Evolutionary conservation across 768 basidiomycete genomes (phyloP).

Genomic region (Obba rivulosa): DNA sequence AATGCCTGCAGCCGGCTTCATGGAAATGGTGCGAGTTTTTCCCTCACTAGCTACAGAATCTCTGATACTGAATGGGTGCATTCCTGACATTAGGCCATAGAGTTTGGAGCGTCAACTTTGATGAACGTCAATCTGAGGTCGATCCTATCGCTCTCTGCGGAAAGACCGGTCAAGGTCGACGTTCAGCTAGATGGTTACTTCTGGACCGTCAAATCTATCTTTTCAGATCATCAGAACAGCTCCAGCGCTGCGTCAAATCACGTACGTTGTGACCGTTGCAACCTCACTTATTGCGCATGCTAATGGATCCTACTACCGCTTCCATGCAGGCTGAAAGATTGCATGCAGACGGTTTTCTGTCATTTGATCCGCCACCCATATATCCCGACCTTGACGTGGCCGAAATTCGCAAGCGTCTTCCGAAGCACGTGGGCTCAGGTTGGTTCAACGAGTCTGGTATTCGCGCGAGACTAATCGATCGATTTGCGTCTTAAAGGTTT

Average conservation of each 20-base stretch:
- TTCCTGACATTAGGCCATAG: constrained; percentile 24
- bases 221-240: constrained; percentile 6
- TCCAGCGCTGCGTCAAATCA: neutral
- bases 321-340: neutral
- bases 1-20: constrained; percentile 41
- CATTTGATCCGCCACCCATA: neutral
- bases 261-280: neutral
- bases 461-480: neutral
- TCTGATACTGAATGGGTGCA: constrained; percentile 1
- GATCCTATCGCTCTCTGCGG: constrained; percentile 20
- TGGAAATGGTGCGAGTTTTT: constrained; percentile 29
- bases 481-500: neutral
- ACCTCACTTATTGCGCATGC: neutral
- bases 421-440: neutral
- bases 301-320: too few relatives aligned
- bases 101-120: constrained; percentile 26
- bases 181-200: constrained; percentile 16
- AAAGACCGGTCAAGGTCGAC: constrained; percentile 14
- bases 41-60: neutral
- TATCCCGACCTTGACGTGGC: constrained; percentile 20
- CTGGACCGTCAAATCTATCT: constrained; percentile 23
- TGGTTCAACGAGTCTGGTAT: neutral
- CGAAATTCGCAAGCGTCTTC: neutral
- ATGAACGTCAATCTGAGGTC: constrained; percentile 23
- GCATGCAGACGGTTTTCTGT: neutral